phyloP scores from a whole-genome alignment of 352 stramenopile species.

The Bremia lactucae region DNA sequence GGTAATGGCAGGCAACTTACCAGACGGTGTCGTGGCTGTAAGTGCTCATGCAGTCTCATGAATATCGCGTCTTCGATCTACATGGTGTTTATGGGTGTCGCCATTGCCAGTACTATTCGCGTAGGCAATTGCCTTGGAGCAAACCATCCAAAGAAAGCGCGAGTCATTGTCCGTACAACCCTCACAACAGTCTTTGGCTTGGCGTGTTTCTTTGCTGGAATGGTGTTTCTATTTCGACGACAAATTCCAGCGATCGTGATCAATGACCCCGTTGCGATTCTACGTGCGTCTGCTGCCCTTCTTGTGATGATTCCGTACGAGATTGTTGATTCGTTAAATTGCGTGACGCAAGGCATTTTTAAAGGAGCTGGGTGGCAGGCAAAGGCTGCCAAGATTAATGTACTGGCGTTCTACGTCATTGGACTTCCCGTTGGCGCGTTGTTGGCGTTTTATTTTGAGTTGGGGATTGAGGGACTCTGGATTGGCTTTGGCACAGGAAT shows the following conservation, averaged over 20 bases:
- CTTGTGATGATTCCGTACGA: slow-evolving; percentile 60
- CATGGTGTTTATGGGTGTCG: slow-evolving; percentile 75
- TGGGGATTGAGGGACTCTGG: slow-evolving; percentile 72
- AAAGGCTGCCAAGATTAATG: slow-evolving; percentile 48
- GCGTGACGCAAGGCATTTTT: slow-evolving; percentile 67
- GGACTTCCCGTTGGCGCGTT: slow-evolving; percentile 49
- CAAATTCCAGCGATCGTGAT: slow-evolving; percentile 57
- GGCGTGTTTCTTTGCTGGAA: slow-evolving; percentile 29
- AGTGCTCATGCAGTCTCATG: slow-evolving; percentile 66
- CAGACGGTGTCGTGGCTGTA: slow-evolving; percentile 51
- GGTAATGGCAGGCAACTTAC: slow-evolving; percentile 44
- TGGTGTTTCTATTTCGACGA: slow-evolving; percentile 32
- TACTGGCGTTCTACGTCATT: slow-evolving; percentile 63
- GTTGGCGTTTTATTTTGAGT: slow-evolving; percentile 46
- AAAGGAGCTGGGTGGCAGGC: slow-evolving; percentile 48
- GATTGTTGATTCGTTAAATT: slow-evolving; percentile 57
- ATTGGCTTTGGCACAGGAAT: slow-evolving; percentile 54
- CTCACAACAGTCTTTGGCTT: slow-evolving; percentile 61
- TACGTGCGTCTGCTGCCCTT: slow-evolving; percentile 33
- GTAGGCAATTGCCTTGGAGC: slow-evolving; percentile 72
- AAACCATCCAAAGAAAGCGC: slow-evolving; percentile 73
- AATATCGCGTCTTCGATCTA: slow-evolving; percentile 57
- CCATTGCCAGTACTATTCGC: slow-evolving; percentile 68
- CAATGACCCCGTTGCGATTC: slow-evolving; percentile 48
- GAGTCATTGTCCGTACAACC: no score